Base-by-base conservation (phyloP, 768 basidiomycete species). In the Agrocybe pediades region DNA sequence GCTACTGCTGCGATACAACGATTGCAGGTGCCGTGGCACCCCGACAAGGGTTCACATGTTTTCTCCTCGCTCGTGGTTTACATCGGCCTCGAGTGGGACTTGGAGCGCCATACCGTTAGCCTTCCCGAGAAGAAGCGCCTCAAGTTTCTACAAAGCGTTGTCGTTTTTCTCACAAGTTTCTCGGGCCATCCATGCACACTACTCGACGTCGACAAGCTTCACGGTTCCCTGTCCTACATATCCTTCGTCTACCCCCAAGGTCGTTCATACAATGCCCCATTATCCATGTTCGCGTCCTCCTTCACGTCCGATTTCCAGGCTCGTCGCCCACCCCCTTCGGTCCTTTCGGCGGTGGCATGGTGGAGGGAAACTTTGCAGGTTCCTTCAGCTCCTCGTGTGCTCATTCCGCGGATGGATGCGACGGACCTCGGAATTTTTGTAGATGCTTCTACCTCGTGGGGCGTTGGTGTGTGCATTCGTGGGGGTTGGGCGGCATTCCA, bases 391-490 rank as follows among this genome's bases (percentile, higher is more conserved):
- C 41, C 21, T 20, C 58, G 69, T 2, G 51, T 55, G 0, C 61
- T 71, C 11, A 9, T 11, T 2, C 52, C 55, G 3, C 30, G 29
- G 20, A 39, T 26, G 1, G 51, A 54, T 0, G 16, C 56, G 0
- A 25, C 16, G 0, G 62, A 66, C 36, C 39, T 62, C 1, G 51
- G 50, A 1, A 45, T 75, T 8, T 75, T 41, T 36, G 71, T 73
- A 3, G 74, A 76, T 49, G 72, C 73, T 0, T 74, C 71, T 0
- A 76, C 73, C 0, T 62, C 58, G 0, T 76, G 69, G 68, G 76
- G 76, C 9, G 69, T 79, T 25, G 75, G 77, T 1, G 26, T 77
- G 3, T 25, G 70, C 5, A 41, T 68, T 8, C 57, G 56, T 0
- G 46, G 44, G 1, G 19, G 29, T 1, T 78, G 73, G 73, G 66